Percentiles rank a stretch among this genome's conserved stretches.
Conservation (phyloP, 2,329 filamentous ascomycete species). For the Talaromyces marneffei region DNA sequence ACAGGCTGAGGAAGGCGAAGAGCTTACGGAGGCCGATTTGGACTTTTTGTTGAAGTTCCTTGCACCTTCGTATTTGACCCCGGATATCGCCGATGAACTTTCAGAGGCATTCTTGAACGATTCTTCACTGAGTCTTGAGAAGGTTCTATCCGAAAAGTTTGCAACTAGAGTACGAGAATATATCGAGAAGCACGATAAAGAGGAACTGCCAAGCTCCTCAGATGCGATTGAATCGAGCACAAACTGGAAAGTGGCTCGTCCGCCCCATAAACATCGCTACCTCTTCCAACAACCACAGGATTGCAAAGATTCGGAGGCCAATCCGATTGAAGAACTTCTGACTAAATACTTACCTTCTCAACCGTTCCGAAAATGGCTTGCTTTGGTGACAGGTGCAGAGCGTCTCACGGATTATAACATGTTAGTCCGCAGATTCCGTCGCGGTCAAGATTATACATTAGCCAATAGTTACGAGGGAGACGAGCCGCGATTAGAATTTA, state of each 20-base stretch:
- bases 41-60: conserved; percentile 89
- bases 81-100: conserved; percentile 80
- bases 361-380: conserved; percentile 85
- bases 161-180: conserved; percentile 64
- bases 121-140: conserved; percentile 74
- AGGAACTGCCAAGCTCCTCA: conserved; percentile 40
- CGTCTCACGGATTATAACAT: conserved; percentile 66
- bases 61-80: conserved; percentile 81
- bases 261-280: conserved; percentile 93
- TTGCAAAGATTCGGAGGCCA: conserved; percentile 28
- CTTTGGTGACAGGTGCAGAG: conserved; percentile 67
- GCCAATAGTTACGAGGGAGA: conserved; percentile 72
- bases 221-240: conserved; percentile 54
- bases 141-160: conserved; percentile 75
- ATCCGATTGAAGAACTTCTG: conserved; percentile 67
- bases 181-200: conserved; percentile 60
- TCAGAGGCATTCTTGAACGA: conserved; percentile 73
- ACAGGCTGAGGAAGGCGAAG: conserved; percentile 46
- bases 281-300: conserved; percentile 62
- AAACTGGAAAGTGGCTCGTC: conserved; percentile 70
- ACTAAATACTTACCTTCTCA: conserved; percentile 76
- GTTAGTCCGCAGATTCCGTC: conserved; percentile 79
- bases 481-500: conserved; percentile 75
- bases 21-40: conserved; percentile 71
- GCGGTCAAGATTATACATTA: conserved; percentile 84